Conservation (phyloP, 2,329 filamentous ascomycete genomes). For the Talaromyces sp. region DNA sequence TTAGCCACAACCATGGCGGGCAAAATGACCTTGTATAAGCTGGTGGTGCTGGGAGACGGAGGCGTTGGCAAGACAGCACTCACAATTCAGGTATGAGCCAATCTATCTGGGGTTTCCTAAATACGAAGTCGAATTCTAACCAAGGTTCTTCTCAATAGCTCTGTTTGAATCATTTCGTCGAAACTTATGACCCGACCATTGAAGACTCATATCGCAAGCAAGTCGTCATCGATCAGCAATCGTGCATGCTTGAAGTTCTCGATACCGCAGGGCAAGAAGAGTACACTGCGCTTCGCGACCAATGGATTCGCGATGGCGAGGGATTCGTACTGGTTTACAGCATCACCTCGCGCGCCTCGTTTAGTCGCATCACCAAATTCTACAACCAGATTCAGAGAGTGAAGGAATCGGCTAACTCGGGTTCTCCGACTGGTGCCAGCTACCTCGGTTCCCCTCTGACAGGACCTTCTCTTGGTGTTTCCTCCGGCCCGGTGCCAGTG, state of each 20-base stretch:
- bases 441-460: constrained; percentile 49
- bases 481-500: constrained; percentile 73
- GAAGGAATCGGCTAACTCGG: constrained; percentile 72
- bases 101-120: constrained; percentile 2
- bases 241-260: constrained; percentile 91
- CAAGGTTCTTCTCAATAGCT: constrained; percentile 52
- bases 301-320: constrained; percentile 98
- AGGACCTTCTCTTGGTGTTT: constrained; percentile 38
- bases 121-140: background rate
- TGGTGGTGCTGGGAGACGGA: constrained; percentile 92
- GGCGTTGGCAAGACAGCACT: constrained; percentile 92
- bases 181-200: constrained; percentile 73
- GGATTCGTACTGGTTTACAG: constrained; percentile 97
- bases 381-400: constrained; percentile 96
- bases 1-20: constrained; percentile 64
- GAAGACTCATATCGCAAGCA: constrained; percentile 68
- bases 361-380: constrained; percentile 90
- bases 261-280: constrained; percentile 98
- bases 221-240: constrained; percentile 82
- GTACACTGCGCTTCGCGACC: constrained; percentile 92
- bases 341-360: constrained; percentile 94
- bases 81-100: constrained; percentile 66
- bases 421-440: constrained; percentile 51
- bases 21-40: constrained; percentile 92
- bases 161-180: constrained; percentile 96